phyloP scores from a whole-genome alignment of 768 basidiomycete species.

The Mycena galericulata region DNA sequence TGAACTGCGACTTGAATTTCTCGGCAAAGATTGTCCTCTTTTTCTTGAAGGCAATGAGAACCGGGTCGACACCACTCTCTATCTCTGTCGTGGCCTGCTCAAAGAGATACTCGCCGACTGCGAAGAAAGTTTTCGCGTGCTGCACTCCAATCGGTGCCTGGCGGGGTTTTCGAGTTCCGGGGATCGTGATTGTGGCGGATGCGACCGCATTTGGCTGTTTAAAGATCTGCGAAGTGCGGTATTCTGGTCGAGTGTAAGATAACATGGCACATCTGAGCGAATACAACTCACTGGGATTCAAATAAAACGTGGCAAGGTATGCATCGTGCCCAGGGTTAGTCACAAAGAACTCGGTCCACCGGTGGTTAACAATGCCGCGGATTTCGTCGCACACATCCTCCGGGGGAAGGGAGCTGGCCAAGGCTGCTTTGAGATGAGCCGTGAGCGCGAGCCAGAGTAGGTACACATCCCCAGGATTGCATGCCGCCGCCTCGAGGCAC shows the following conservation, averaged over 20 bases:
- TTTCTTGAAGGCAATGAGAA: conserved; percentile 33
- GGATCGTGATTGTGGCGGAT: conserved; percentile 24
- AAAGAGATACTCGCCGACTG: conserved; percentile 39
- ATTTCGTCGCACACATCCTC: conserved; percentile 4
- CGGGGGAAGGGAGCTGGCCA: neutral
- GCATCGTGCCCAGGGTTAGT: conserved; percentile 5
- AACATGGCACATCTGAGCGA: neutral
- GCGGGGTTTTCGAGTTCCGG: conserved; percentile 25
- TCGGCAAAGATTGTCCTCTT: conserved; percentile 32
- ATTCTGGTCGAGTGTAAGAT: neutral
- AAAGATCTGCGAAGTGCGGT: neutral
- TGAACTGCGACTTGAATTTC: conserved; percentile 41
- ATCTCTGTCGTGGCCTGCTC: conserved; percentile 34
- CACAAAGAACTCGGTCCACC: conserved; percentile 8
- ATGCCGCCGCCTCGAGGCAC: conserved; percentile 10
- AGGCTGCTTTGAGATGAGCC: neutral
- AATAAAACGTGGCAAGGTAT: conserved; percentile 4
- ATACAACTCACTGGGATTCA: neutral
- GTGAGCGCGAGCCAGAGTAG: conserved; percentile 8
- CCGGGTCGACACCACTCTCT: conserved; percentile 35
- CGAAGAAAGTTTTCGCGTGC: conserved; percentile 41
- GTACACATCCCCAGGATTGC: conserved; percentile 2
- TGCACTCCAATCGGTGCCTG: conserved; percentile 39
- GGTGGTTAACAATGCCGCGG: neutral
- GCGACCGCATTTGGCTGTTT: conserved; percentile 1